Evolutionary conservation across 768 basidiomycete genomes (phyloP), one percentile per base, ranked within the genome.

Genomic region (Termitomyces sp.): DNA sequence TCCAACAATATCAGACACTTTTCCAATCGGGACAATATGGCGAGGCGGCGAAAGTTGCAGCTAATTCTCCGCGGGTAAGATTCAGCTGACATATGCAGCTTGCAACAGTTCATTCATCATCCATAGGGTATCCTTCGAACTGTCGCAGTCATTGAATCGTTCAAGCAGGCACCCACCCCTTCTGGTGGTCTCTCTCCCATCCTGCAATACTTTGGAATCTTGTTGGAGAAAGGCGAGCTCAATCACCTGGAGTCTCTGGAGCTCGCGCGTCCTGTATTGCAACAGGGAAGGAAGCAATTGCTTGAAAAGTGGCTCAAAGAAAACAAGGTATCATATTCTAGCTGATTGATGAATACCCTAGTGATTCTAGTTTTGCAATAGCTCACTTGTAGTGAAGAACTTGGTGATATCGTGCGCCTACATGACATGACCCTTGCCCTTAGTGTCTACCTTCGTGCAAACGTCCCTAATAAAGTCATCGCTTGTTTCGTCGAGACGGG

Each of bases 261-360:
- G 73, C 85, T 99, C 50, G 97, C 97, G 1, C 86, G 95, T 51
- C 97, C 97, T 17, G 97, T 99, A 8, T 78, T 99, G 49, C 89
- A 92, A 66, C 97, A 99, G 77, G 94, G 94, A 40, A 87, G 94
- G 73, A 98, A 99, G 76, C 94, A 98, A 69, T 79, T 98, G 49
- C 80, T 99, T 15, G 97, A 99, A 80, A 98, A 98, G 70, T 99
- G 97, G 97, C 78, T 99, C 63, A 99, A 99, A 77, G 97, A 99
- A 82, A 98, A 97, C 79, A 99, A 98, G 87, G 95, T 89, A 50
- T 49, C 73, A 14, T 37, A 20, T 45, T 32, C 43, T 31, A 15
- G 37, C 50, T 29, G 8, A 38, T 58, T 20, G 34, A 29, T 53
- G n/a, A 32, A 9, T 12, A 32, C 17, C 7, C 10, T 34, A 32